Conservation (phyloP, 805 yeast genomes). For the Wickerhamomyces subpelliculosus region DNA sequence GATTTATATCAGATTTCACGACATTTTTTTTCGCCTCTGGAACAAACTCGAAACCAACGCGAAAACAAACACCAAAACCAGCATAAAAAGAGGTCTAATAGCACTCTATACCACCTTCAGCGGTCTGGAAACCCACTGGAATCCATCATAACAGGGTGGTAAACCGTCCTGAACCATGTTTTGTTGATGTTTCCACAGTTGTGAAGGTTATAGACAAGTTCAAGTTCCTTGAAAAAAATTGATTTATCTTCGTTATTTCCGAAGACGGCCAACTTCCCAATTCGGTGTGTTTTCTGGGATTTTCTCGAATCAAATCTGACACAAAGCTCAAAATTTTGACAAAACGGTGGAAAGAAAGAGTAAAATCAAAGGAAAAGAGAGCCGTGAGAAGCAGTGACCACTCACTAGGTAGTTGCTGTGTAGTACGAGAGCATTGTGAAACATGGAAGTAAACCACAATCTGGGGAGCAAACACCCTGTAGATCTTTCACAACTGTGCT, state of each 20-base stretch:
- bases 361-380: too few relatives aligned
- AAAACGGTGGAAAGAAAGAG: too few relatives aligned
- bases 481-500: too few relatives aligned
- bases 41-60: slow-evolving; percentile 3
- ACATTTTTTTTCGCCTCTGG: not conserved
- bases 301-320: slow-evolving; percentile 1
- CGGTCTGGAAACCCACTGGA: too few relatives aligned
- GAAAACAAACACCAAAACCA: not conserved
- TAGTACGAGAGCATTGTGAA: too few relatives aligned
- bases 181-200: not conserved
- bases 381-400: too few relatives aligned
- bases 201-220: not conserved
- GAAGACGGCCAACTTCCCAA: not conserved
- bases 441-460: too few relatives aligned
- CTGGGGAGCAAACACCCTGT: too few relatives aligned
- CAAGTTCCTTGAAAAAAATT: slow-evolving; percentile 6
- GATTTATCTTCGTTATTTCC: slow-evolving; percentile 19
- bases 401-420: too few relatives aligned
- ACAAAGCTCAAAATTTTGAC: not conserved
- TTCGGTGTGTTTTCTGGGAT: not conserved
- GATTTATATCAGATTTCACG: not conserved
- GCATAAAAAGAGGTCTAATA: not conserved
- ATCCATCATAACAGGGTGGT: too few relatives aligned
- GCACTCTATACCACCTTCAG: too few relatives aligned
- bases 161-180: too few relatives aligned